Evolutionary conservation across 1,284 basidiomycete species (phyloP).

Genomic region (Microbotryomycetes sp.): DNA sequence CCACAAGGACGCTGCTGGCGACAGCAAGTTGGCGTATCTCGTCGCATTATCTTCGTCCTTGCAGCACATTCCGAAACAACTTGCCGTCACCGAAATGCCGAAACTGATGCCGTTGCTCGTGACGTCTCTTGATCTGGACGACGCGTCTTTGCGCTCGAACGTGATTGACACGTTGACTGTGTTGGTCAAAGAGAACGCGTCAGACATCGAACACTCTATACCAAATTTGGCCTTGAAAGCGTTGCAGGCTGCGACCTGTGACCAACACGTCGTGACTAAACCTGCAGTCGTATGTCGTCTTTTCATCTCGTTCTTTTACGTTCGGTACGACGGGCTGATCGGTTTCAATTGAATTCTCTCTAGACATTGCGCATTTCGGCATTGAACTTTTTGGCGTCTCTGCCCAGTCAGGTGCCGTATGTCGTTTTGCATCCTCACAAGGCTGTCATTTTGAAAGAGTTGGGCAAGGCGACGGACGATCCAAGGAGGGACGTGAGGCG

Average conservation of each 20-base stretch:
- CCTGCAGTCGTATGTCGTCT: neutral
- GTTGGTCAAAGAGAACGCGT: constrained; percentile 54
- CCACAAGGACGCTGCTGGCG: constrained; percentile 33
- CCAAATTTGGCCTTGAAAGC: constrained; percentile 62
- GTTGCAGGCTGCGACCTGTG: constrained; percentile 50
- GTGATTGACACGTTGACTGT: constrained; percentile 72
- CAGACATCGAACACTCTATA: constrained; percentile 59
- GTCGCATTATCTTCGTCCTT: constrained; percentile 78
- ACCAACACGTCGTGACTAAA: constrained; percentile 6
- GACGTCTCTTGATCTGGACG: constrained; percentile 69
- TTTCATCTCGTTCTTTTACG: neutral
- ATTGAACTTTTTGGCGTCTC: constrained; percentile 59
- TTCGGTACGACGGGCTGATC: neutral
- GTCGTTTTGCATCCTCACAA: constrained; percentile 70
- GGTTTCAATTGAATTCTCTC: neutral
- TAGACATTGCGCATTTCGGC: constrained; percentile 69
- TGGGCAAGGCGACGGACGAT: constrained; percentile 73
- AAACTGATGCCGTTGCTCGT: constrained; percentile 78
- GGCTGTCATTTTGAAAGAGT: constrained; percentile 59
- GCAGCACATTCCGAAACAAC: constrained; percentile 65
- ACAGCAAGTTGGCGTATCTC: constrained; percentile 54
- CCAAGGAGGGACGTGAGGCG: constrained; percentile 68
- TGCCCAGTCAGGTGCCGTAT: constrained; percentile 69
- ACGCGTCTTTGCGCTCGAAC: constrained; percentile 63
- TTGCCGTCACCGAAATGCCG: constrained; percentile 60